Percentiles rank a stretch among this genome's conserved stretches.
phyloP scores from a whole-genome alignment of 306 rosid species.

The Boehmeria nivea region DNA sequence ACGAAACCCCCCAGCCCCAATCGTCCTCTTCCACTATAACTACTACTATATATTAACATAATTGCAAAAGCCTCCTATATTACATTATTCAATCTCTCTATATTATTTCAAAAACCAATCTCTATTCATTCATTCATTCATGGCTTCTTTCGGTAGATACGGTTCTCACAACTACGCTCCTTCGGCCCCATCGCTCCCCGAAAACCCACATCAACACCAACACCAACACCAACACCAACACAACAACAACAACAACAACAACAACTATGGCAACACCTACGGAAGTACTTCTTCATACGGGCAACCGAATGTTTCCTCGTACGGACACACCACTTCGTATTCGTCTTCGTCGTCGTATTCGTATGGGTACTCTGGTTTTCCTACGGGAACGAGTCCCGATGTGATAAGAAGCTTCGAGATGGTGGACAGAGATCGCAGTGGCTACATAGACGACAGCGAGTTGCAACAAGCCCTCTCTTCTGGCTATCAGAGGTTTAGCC shows the following conservation, averaged over 20 bases:
- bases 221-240: too few relatives aligned
- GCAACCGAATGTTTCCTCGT: conserved; percentile 4
- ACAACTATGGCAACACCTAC: conserved; percentile 6
- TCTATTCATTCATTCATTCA: too few relatives aligned
- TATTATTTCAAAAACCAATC: too few relatives aligned
- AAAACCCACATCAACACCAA: conserved; percentile 15
- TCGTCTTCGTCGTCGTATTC: conserved; percentile 11
- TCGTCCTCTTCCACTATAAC: too few relatives aligned
- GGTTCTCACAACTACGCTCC: conserved; percentile 47
- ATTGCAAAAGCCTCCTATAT: too few relatives aligned
- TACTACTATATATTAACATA: too few relatives aligned
- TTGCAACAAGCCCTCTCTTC: conserved; percentile 81
- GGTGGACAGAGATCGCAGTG: conserved; percentile 82
- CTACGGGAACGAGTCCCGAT: conserved; percentile 62
- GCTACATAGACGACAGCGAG: conserved; percentile 68
- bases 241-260: conserved; percentile 4
- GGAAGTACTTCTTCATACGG: conserved; percentile 22
- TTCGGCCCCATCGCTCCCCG: conserved; percentile 48
- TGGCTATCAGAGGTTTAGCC: conserved; percentile 55
- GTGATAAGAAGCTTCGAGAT: conserved; percentile 64
- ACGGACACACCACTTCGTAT: not conserved
- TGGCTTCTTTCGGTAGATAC: conserved; percentile 48
- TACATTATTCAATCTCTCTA: too few relatives aligned
- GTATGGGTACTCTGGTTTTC: conserved; percentile 38
- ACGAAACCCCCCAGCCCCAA: too few relatives aligned